Evolutionary conservation across 2,329 filamentous ascomycete genomes (phyloP).

Genomic region (Claviceps cyperi): DNA sequence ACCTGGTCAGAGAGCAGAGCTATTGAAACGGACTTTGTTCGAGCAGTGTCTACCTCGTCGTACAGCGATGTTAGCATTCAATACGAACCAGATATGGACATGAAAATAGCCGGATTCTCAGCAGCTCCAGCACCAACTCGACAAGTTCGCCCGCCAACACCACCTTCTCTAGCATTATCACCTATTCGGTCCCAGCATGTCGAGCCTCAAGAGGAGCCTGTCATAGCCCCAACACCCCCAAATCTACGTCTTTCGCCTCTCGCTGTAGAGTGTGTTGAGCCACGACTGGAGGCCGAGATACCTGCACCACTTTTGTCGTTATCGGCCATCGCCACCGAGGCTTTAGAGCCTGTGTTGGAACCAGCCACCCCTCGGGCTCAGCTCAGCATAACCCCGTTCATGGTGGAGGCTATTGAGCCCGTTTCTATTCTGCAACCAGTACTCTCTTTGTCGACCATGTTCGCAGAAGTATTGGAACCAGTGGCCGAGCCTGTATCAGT

Average conservation of each 20-base stretch:
- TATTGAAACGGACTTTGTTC: conserved; percentile 16
- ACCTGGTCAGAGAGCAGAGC: conserved; percentile 14
- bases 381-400: conserved; percentile 18
- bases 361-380: conserved; percentile 8
- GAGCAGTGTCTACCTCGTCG: conserved; percentile 32
- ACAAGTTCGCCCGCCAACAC: conserved; percentile 15
- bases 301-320: conserved; percentile 14
- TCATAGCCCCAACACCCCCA: conserved; percentile 16
- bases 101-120: conserved; percentile 39
- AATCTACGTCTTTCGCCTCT: conserved; percentile 15
- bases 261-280: conserved; percentile 17
- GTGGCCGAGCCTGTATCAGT: conserved; percentile 12
- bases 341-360: conserved; percentile 19
- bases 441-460: conserved; percentile 15
- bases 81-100: conserved; percentile 33
- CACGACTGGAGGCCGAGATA: conserved; percentile 12
- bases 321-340: conserved; percentile 18
- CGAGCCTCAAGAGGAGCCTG: conserved; percentile 26
- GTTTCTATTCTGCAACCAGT: background rate
- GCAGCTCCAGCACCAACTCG: conserved; percentile 32
- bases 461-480: conserved; percentile 13
- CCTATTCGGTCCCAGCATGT: conserved; percentile 29
- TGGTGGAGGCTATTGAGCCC: conserved; percentile 17
- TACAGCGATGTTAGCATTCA: conserved; percentile 41
- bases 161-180: conserved; percentile 28